Evolutionary conservation across 495 filamentous ascomycete genomes (phyloP).

Genomic region (Neohortaea acidophila): DNA sequence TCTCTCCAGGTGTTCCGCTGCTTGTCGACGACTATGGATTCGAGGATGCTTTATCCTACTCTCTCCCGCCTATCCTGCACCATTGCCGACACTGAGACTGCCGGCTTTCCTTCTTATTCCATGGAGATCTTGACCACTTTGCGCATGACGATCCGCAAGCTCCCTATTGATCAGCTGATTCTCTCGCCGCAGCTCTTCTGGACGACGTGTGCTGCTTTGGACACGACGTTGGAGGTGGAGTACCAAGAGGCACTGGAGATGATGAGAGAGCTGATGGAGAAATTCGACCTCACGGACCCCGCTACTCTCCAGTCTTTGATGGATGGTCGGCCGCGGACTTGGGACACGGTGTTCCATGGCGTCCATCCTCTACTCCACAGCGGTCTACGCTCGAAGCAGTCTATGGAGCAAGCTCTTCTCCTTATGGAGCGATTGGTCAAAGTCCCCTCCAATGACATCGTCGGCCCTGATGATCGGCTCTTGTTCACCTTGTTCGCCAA

Average conservation of each 20-base stretch:
- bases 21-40: constrained; percentile 76
- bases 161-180: constrained; percentile 63
- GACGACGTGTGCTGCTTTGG: constrained; percentile 88
- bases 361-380: constrained; percentile 77
- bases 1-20: constrained; percentile 97
- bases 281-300: constrained; percentile 63
- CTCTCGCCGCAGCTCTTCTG: constrained; percentile 91
- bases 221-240: constrained; percentile 89
- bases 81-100: constrained; percentile 70
- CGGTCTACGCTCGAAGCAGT: constrained; percentile 73
- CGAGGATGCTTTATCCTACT: constrained; percentile 90
- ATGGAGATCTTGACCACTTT: constrained; percentile 94
- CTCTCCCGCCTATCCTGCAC: constrained; percentile 86
- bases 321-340: constrained; percentile 65
- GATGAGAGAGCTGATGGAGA: constrained; percentile 73
- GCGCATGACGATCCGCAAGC: constrained; percentile 70
- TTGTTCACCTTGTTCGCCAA: constrained; percentile 79
- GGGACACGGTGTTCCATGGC: constrained; percentile 72
- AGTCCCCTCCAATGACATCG: constrained; percentile 63
- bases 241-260: constrained; percentile 83
- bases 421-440: constrained; percentile 62
- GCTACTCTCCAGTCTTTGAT: constrained; percentile 51
- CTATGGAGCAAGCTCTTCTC: constrained; percentile 58
- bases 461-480: constrained; percentile 66
- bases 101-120: constrained; percentile 86